Evolutionary conservation across 2,329 filamentous ascomycete species (phyloP).

Genomic region (Penicillium sp.): DNA sequence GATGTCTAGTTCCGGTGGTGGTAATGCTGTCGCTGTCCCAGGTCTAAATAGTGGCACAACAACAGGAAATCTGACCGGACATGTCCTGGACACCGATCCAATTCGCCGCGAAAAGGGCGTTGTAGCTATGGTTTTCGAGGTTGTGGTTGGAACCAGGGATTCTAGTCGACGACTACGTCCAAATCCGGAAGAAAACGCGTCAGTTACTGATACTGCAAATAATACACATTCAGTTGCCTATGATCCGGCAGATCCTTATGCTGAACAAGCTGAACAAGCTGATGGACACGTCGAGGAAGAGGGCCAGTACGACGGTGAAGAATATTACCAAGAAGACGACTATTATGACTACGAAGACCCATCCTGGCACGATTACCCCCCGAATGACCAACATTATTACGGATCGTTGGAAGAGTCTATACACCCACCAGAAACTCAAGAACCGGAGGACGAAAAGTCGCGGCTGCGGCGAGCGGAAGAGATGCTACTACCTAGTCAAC

Average conservation of each 20-base stretch:
- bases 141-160: slow-evolving; percentile 82
- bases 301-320: slow-evolving; percentile 23
- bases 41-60: slow-evolving; percentile 32
- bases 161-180: slow-evolving; percentile 55
- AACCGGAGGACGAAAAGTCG: slow-evolving; percentile 74
- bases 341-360: slow-evolving; percentile 21
- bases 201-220: slow-evolving; percentile 18
- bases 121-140: slow-evolving; percentile 80
- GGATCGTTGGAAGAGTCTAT: slow-evolving; percentile 23
- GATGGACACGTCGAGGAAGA: slow-evolving; percentile 22
- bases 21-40: slow-evolving; percentile 30
- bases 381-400: slow-evolving; percentile 22
- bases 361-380: slow-evolving; percentile 22
- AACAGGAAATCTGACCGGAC: slow-evolving; percentile 47
- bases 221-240: slow-evolving; percentile 25
- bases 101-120: slow-evolving; percentile 87
- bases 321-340: slow-evolving; percentile 25
- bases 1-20: slow-evolving; percentile 42
- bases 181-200: slow-evolving; percentile 31
- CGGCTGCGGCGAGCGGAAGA: slow-evolving; percentile 72
- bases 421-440: slow-evolving; percentile 53
- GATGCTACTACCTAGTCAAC: slow-evolving; percentile 75
- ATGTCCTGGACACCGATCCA: slow-evolving; percentile 81
- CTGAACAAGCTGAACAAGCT: background rate
- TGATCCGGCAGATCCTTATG: slow-evolving; percentile 8